Base-by-base conservation (phyloP, 805 yeast genomes). In the Metschnikowia matae region DNA sequence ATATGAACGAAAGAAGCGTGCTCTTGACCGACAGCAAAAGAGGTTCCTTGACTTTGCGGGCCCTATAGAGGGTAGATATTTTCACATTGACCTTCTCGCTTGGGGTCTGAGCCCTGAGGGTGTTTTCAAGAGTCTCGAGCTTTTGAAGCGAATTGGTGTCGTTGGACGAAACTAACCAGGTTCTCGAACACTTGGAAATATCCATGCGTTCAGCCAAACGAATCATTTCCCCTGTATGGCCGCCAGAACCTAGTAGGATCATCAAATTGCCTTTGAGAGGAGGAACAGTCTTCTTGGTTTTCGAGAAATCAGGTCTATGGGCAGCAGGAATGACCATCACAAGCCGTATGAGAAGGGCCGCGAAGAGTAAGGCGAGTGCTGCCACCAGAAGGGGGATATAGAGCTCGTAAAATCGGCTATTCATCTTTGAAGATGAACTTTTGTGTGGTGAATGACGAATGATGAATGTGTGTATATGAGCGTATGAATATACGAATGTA, bases 141-240 rank as follows among this genome's bases (percentile, higher is more conserved):
- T 75, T 71, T 39, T 65, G 35, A 4, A 74, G 60, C 0, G 87
- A 81, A 1, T 83, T 62, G 7, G 68, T 52, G 57, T 84, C 89
- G 10, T 78, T 83, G 0, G 79, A 69, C 1, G 83, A 74, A 4
- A 71, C 65, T 14, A 73, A 67, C 77, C 77, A 73, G 4, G 70
- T 69, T 48, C 74, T 55, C 5, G 62, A 47, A 26, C 70, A 56
- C 13, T 42, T 43, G 2, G 48, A 31, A n/a, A 67, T 49, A 20
- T 71, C 61, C 42, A 78, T 68, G 36, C 73, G 72, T 4, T 62
- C 53, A 8, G 89, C 63, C 15, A 92, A 71, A 23, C 91, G 71
- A n/a, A 91, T 65, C 95, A 92, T 89, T 65, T 92, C 97, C 1
- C 97, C 97, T 0, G 97, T 90, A 61, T 90, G 98, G 2, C 97